phyloP scores from a whole-genome alignment of 257 asterid species.

The Penstemon davidsonii region DNA sequence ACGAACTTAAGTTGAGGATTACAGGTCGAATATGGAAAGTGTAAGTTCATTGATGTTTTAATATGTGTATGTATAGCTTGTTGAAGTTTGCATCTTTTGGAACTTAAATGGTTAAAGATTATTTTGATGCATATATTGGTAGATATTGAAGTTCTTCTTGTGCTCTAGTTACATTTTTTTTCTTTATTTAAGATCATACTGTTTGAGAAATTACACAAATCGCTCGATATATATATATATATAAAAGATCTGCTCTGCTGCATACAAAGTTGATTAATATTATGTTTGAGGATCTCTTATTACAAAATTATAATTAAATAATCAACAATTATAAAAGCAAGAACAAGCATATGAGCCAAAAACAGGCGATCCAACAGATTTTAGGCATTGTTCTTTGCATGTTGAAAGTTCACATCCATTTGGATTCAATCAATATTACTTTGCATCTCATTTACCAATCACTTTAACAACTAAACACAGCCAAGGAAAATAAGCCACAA shows the following conservation, averaged over 20 bases:
- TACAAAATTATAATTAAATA: not conserved
- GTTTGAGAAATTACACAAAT: too few relatives aligned
- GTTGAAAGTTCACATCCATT: conserved; percentile 22
- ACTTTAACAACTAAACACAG: conserved; percentile 2
- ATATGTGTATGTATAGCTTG: conserved; percentile 24
- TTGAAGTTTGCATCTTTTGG: conserved; percentile 9
- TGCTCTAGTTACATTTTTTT: not conserved
- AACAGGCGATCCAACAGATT: not conserved
- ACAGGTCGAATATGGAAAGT: conserved; percentile 84
- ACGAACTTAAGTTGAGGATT: conserved; percentile 74
- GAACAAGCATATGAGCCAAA: conserved; percentile 23
- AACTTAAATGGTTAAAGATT: conserved; percentile 26
- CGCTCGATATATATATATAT: too few relatives aligned
- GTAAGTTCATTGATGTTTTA: conserved; percentile 22
- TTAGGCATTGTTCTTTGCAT: conserved; percentile 23
- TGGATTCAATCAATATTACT: conserved; percentile 13
- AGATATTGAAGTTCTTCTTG: not conserved
- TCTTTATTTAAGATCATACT: too few relatives aligned
- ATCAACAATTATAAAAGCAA: conserved; percentile 34
- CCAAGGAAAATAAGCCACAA: conserved; percentile 14
- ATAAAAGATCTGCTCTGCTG: too few relatives aligned
- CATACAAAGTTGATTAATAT: too few relatives aligned
- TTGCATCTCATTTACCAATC: conserved; percentile 25
- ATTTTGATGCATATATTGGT: conserved; percentile 15
- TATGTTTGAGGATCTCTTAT: too few relatives aligned